These are phyloP conservation scores for Amauroascus niger DNA, from an alignment of 2,329 filamentous ascomycete species.

Conservation along the genomic window DNA sequence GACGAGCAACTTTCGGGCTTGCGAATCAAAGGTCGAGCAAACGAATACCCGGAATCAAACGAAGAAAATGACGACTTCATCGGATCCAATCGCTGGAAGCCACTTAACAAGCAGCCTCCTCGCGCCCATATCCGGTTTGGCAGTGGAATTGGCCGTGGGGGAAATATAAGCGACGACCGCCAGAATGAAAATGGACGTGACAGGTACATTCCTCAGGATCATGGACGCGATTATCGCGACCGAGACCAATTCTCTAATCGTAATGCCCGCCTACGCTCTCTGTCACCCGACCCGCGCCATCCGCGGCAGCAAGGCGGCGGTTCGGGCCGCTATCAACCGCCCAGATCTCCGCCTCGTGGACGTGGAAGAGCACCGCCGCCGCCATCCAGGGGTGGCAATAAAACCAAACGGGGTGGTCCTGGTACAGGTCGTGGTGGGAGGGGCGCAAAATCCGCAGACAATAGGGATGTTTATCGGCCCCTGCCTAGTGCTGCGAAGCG, in stretches of 20 bases:
- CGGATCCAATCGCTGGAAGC: conserved; percentile 22
- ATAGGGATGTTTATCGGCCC: conserved; percentile 26
- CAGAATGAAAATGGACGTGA: conserved; percentile 9
- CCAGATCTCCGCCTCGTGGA: conserved; percentile 20
- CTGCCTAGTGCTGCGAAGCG: conserved; percentile 27
- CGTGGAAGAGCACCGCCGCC: conserved; percentile 13
- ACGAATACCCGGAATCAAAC: conserved; percentile 23
- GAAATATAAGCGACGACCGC: conserved; percentile 20
- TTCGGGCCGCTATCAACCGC: conserved; percentile 16
- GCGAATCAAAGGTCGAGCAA: conserved; percentile 32
- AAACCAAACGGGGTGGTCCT: conserved; percentile 17
- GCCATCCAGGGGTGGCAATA: conserved; percentile 11
- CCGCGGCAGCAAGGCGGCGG: conserved; percentile 14
- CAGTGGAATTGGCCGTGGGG: conserved; percentile 24
- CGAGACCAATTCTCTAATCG: conserved; percentile 22
- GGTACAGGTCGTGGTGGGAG: conserved; percentile 16
- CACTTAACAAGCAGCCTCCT: conserved; percentile 22
- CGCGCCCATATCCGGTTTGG: conserved; percentile 32
- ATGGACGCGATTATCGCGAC: conserved; percentile 19
- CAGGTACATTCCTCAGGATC: conserved; percentile 13
- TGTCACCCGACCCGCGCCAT: conserved; percentile 24
- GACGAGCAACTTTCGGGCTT: conserved; percentile 23
- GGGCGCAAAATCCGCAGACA: conserved; percentile 12
- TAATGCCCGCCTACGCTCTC: conserved; percentile 25
- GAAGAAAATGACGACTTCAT: conserved; percentile 31